phyloP scores from a whole-genome alignment of 495 filamentous ascomycete species.

The Trichoderma gamsii region DNA sequence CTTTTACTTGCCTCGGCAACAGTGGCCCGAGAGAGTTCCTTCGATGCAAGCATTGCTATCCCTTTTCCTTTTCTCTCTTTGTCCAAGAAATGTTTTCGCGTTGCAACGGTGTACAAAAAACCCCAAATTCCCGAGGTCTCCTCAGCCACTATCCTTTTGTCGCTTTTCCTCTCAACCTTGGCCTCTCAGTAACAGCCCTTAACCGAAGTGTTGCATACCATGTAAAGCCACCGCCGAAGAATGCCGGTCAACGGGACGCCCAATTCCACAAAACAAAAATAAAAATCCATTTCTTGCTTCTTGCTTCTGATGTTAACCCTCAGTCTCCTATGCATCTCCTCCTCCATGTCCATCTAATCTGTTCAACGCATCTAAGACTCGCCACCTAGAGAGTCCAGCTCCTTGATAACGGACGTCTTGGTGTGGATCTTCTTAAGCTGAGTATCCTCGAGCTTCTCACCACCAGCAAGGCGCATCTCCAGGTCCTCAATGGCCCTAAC shows the following conservation, averaged over 20 bases:
- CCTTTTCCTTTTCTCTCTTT: background rate
- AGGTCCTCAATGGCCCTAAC: slow-evolving; percentile 94
- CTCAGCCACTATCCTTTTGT: background rate
- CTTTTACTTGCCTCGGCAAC: background rate
- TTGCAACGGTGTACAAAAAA: slow-evolving; percentile 1
- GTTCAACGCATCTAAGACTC: slow-evolving; percentile 19
- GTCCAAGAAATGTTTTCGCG: background rate
- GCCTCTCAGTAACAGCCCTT: slow-evolving; percentile 1
- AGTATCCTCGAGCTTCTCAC: slow-evolving; percentile 95
- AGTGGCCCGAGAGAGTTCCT: background rate
- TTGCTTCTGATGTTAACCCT: background rate
- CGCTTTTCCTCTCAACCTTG: background rate
- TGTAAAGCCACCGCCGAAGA: background rate
- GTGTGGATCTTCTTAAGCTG: slow-evolving; percentile 98
- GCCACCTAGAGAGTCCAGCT: slow-evolving; percentile 54
- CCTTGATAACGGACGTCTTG: slow-evolving; percentile 72
- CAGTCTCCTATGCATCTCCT: background rate
- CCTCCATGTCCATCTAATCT: background rate
- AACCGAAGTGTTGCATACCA: background rate
- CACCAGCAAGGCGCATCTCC: slow-evolving; percentile 87
- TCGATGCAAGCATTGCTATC: background rate
- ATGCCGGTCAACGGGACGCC: background rate
- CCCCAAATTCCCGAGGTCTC: background rate
- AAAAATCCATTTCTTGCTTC: background rate
- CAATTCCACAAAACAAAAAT: background rate